phyloP scores from a whole-genome alignment of 768 basidiomycete genomes.

The Leccinum broughii region DNA sequence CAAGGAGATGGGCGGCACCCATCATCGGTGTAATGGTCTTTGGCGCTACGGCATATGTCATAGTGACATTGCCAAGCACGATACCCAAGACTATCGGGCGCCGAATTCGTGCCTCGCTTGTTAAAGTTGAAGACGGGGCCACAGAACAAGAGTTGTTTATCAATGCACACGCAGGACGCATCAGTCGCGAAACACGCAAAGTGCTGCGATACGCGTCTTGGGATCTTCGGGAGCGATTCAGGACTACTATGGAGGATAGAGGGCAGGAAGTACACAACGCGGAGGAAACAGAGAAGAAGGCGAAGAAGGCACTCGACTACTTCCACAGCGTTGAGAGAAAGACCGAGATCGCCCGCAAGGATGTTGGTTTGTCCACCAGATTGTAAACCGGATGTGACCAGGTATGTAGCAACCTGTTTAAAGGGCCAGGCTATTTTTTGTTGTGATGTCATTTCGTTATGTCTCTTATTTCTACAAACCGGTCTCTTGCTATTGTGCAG shows the following conservation, averaged over 20 bases:
- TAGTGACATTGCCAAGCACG: conserved; percentile 83
- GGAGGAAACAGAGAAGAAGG: conserved; percentile 73
- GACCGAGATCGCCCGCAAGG: conserved; percentile 40
- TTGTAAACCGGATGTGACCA: conserved; percentile 4
- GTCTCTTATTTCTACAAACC: conserved; percentile 14
- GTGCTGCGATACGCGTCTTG: conserved; percentile 88
- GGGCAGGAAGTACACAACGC: conserved; percentile 72
- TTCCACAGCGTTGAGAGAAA: conserved; percentile 56
- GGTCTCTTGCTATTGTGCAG: conserved; percentile 1
- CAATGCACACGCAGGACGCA: conserved; percentile 64
- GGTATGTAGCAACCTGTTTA: not conserved
- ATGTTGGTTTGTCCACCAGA: conserved; percentile 22
- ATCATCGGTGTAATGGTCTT: conserved; percentile 74
- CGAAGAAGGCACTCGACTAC: conserved; percentile 69
- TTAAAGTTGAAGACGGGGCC: conserved; percentile 43
- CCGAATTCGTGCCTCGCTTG: conserved; percentile 68
- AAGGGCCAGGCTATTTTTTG: not conserved
- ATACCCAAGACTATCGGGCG: conserved; percentile 90
- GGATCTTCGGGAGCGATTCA: conserved; percentile 85
- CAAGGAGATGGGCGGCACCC: conserved; percentile 87
- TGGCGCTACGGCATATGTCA: conserved; percentile 75
- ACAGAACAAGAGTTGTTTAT: conserved; percentile 61
- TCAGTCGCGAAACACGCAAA: conserved; percentile 87
- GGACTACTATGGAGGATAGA: conserved; percentile 75
- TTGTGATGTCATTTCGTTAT: conserved; percentile 13